Conservation (phyloP, 2,329 filamentous ascomycete genomes). For the Eutypella sp. region DNA sequence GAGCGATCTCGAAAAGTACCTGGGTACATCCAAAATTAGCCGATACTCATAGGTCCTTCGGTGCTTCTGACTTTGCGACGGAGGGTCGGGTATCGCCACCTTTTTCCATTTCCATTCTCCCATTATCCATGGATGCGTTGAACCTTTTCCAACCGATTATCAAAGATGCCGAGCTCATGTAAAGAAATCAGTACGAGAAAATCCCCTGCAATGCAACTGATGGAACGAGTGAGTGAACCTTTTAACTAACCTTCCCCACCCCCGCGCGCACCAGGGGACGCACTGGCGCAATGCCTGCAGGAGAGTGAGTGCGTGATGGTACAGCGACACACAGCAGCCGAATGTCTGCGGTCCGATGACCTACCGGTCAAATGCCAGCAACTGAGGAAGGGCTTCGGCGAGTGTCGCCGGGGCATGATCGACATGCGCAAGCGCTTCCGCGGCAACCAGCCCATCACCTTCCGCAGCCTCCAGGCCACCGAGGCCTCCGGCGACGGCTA, state of each 20-base stretch:
- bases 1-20: too few relatives aligned
- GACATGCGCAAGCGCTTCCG: conserved; percentile 99
- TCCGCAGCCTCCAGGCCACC: conserved; percentile 55
- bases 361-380: conserved; percentile 88
- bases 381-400: conserved; percentile 84
- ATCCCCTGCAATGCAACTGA: conserved; percentile 1
- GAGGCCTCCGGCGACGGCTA: conserved; percentile 56
- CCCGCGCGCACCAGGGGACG: conserved; percentile 59
- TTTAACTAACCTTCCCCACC: not conserved
- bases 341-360: conserved; percentile 79
- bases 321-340: conserved; percentile 76
- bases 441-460: conserved; percentile 80
- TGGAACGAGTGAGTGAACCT: conserved; percentile 1
- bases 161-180: conserved; percentile 86
- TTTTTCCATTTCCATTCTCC: too few relatives aligned
- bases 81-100: too few relatives aligned
- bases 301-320: conserved; percentile 96
- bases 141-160: too few relatives aligned
- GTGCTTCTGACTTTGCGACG: too few relatives aligned
- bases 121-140: too few relatives aligned
- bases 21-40: too few relatives aligned
- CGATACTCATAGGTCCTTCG: too few relatives aligned
- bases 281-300: conserved; percentile 90
- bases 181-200: conserved; percentile 80
- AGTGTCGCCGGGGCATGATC: conserved; percentile 93